A percentile compares a stretch with the other conserved stretches of the same genome.
phyloP scores from a whole-genome alignment of 257 asterid species.

The Jacaranda mimosifolia region DNA sequence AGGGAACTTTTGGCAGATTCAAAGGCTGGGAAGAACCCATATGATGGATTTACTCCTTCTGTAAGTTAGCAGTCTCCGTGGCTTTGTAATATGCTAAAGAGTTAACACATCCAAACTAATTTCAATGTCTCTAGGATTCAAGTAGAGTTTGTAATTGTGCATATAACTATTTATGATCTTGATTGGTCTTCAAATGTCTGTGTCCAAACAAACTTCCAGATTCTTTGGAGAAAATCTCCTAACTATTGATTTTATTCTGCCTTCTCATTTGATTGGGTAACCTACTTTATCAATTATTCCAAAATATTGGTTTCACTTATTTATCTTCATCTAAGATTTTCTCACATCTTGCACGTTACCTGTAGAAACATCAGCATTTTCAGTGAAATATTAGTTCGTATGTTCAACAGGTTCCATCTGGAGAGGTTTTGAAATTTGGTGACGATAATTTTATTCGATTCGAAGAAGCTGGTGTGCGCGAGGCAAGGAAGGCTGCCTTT shows the following conservation, averaged over 20 bases:
- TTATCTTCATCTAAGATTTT: conserved; percentile 14
- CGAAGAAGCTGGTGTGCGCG: conserved; percentile 88
- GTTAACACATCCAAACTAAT: conserved; percentile 22
- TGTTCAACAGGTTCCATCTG: conserved; percentile 85
- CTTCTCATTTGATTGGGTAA: conserved; percentile 10
- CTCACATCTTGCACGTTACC: conserved; percentile 11
- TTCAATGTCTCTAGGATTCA: conserved; percentile 13
- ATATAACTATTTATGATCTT: conserved; percentile 14
- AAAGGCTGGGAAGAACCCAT: conserved; percentile 94
- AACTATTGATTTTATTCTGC: conserved; percentile 7
- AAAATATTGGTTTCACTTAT: conserved; percentile 12
- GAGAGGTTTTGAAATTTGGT: conserved; percentile 82
- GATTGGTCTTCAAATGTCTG: conserved; percentile 20
- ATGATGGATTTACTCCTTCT: conserved; percentile 94
- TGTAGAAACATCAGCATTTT: conserved; percentile 27
- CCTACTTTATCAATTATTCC: conserved; percentile 19
- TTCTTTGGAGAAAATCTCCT: conserved; percentile 10
- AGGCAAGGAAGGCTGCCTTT: conserved; percentile 89
- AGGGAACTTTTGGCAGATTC: conserved; percentile 94
- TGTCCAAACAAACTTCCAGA: conserved; percentile 24
- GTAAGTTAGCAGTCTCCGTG: conserved; percentile 60
- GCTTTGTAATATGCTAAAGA: conserved; percentile 22
- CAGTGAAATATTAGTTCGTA: conserved; percentile 25
- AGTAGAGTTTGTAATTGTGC: conserved; percentile 11
- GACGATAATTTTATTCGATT: conserved; percentile 67